Percentiles rank a stretch among this genome's conserved stretches.
phyloP scores from a whole-genome alignment of 2,329 filamentous ascomycete genomes.

The Phoma herbarum region DNA sequence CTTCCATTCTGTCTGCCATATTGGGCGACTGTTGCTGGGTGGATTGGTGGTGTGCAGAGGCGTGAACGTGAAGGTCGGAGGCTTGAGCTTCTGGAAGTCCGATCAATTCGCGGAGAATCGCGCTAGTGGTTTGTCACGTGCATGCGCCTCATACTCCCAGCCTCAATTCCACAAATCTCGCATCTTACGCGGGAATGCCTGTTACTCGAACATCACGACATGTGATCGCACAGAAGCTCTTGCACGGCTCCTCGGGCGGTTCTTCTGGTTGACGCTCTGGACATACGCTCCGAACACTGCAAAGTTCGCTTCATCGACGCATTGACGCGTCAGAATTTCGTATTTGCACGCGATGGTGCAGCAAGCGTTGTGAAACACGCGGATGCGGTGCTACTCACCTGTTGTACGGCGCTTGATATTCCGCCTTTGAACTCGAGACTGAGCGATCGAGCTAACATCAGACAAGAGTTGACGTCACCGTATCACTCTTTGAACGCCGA shows the following conservation, averaged over 20 bases:
- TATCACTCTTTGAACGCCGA: neutral
- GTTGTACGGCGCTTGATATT: neutral
- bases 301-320: neutral
- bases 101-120: neutral
- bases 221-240: too few species aligned
- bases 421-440: neutral
- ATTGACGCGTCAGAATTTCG: neutral
- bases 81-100: constrained; percentile 7
- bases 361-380: neutral
- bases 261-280: too few species aligned
- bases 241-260: too few species aligned
- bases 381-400: too few species aligned
- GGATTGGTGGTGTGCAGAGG: neutral
- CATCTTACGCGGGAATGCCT: neutral
- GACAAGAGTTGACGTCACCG: constrained; percentile 6
- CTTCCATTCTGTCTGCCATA: constrained; percentile 51
- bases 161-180: neutral
- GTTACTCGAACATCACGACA: too few species aligned
- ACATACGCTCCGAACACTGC: neutral
- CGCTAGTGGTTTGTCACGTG: constrained; percentile 13
- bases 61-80: constrained; percentile 2
- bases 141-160: neutral
- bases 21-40: constrained; percentile 13
- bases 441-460: constrained; percentile 8
- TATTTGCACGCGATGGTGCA: neutral